These are phyloP conservation scores for Plasmopara viticola DNA, from an alignment of 352 stramenopile species.

Conservation along the genomic window DNA sequence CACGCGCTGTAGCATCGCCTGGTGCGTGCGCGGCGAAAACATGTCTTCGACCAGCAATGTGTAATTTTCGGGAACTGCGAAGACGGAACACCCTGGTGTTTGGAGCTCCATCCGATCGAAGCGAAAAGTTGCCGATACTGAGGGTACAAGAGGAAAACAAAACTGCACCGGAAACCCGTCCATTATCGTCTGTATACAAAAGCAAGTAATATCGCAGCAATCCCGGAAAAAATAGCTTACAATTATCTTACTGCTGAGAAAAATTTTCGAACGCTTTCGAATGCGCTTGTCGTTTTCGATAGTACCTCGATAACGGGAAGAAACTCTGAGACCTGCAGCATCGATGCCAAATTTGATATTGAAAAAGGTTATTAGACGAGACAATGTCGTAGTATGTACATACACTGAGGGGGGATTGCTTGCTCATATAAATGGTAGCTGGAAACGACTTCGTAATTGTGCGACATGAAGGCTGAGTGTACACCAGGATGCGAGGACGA, in stretches of 20 bases:
- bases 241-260: constrained; percentile 39
- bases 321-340: constrained; percentile 43
- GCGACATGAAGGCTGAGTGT: constrained; percentile 36
- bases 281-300: constrained; percentile 55
- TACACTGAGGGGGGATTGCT: constrained; percentile 54
- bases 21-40: constrained; percentile 48
- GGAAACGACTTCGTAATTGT: constrained; percentile 52
- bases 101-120: constrained; percentile 44
- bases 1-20: constrained; percentile 54
- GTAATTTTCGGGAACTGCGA: constrained; percentile 34
- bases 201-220: constrained; percentile 1
- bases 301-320: constrained; percentile 61
- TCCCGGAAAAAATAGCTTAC: background rate
- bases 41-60: constrained; percentile 31
- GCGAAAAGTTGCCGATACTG: constrained; percentile 51
- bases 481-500: constrained; percentile 44
- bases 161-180: constrained; percentile 70
- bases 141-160: constrained; percentile 58
- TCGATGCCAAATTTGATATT: background rate
- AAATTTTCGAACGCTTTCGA: constrained; percentile 57
- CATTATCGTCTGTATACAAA: constrained; percentile 24
- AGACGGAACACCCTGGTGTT: constrained; percentile 26
- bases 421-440: constrained; percentile 51
- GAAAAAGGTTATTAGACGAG: background rate
- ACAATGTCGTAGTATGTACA: constrained; percentile 1